A percentile compares a stretch with the other conserved stretches of the same genome.
Conservation (phyloP, 371 early-diverging fungal species). For the Mucor lusitanicus region DNA sequence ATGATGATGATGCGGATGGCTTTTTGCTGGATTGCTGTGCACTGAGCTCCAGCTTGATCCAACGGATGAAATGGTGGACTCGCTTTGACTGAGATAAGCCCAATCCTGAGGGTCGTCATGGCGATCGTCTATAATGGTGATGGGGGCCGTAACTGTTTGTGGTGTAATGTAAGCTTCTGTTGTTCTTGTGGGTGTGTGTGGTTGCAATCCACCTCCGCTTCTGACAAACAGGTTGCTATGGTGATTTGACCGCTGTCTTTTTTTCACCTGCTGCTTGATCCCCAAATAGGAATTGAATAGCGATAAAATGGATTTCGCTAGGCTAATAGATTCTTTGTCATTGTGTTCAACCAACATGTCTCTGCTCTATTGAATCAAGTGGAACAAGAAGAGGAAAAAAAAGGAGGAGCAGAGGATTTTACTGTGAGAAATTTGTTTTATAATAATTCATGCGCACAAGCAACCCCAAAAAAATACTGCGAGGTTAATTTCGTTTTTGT, state of each 20-base stretch:
- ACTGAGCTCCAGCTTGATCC: background rate
- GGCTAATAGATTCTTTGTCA: background rate
- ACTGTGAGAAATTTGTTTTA: background rate
- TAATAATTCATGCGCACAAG: background rate
- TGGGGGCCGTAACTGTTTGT: conserved; percentile 6
- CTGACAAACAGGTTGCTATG: background rate
- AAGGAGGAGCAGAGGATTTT: too few species aligned
- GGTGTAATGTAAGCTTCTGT: conserved; percentile 9
- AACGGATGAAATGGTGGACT: background rate
- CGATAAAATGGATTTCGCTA: background rate
- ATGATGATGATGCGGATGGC: too few species aligned
- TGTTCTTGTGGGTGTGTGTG: conserved; percentile 8
- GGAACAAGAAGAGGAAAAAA: background rate
- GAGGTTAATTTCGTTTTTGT: background rate
- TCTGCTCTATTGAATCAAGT: background rate
- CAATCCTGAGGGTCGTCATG: conserved; percentile 3
- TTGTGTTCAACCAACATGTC: background rate
- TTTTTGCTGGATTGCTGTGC: background rate
- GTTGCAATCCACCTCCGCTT: background rate
- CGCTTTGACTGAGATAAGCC: conserved; percentile 4
- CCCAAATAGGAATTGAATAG: background rate
- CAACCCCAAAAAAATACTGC: background rate
- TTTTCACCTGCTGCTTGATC: background rate
- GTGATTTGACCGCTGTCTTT: background rate
- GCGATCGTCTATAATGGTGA: background rate